Conservation (phyloP, 2,329 filamentous ascomycete species). For the Elsinoe perseae region DNA sequence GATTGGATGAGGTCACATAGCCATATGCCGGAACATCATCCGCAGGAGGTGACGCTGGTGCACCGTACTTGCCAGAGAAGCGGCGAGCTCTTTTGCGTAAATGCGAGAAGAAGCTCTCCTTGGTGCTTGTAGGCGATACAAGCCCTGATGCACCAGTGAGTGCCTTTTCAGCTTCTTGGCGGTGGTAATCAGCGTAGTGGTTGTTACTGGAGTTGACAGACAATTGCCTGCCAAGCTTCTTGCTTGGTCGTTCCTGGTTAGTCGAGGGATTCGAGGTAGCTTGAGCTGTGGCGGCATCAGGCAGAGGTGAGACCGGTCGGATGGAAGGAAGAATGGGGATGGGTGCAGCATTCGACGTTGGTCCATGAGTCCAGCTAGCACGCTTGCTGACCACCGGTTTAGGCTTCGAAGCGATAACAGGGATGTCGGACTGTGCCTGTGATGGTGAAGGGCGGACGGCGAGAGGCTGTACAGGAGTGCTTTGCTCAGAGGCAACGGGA, state of each 20-base stretch:
- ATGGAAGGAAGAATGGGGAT: slow-evolving; percentile 96
- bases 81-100: slow-evolving; percentile 85
- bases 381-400: slow-evolving; percentile 63
- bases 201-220: slow-evolving; percentile 89
- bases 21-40: slow-evolving; percentile 71
- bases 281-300: slow-evolving; percentile 84
- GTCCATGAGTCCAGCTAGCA: slow-evolving; percentile 85
- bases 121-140: slow-evolving; percentile 69
- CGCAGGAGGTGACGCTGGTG: slow-evolving; percentile 65
- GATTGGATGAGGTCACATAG: slow-evolving; percentile 72
- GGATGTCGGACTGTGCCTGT: slow-evolving; percentile 37
- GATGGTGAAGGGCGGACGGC: slow-evolving; percentile 14
- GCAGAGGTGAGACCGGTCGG: slow-evolving; percentile 89
- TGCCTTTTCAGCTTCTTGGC: slow-evolving; percentile 84
- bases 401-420: slow-evolving; percentile 44
- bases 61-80: slow-evolving; percentile 84
- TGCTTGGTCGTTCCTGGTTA: slow-evolving; percentile 59
- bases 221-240: slow-evolving; percentile 91
- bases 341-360: slow-evolving; percentile 62
- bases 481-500: slow-evolving; percentile 32
- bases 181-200: slow-evolving; percentile 81
- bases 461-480: slow-evolving; percentile 33
- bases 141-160: slow-evolving; percentile 73
- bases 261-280: slow-evolving; percentile 57
- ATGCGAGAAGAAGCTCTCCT: slow-evolving; percentile 98